A percentile compares a stretch with the other conserved stretches of the same genome.
phyloP scores from a whole-genome alignment of 371 early-diverging fungal genomes.

The Cokeromyces recurvatus region DNA sequence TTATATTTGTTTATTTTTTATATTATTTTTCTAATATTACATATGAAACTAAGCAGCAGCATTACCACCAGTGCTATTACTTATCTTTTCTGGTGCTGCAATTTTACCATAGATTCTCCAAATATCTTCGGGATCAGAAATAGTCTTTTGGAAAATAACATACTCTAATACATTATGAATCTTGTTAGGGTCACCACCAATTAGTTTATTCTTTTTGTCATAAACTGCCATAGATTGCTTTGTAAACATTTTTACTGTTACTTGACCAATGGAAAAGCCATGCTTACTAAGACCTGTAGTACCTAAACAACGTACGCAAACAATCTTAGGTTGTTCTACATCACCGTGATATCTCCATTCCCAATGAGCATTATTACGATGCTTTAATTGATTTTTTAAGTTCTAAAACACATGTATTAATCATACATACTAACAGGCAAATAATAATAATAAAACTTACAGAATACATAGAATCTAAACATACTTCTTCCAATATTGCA shows the following conservation, averaged over 20 bases:
- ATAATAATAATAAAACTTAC: constrained; percentile 24
- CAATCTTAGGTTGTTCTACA: constrained; percentile 56
- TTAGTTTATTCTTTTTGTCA: constrained; percentile 53
- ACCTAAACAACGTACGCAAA: constrained; percentile 57
- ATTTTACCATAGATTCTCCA: constrained; percentile 75
- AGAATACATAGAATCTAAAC: constrained; percentile 59
- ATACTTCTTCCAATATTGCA: constrained; percentile 52
- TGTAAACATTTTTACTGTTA: constrained; percentile 64
- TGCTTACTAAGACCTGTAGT: constrained; percentile 40
- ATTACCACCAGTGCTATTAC: too few relatives aligned
- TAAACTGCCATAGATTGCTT: constrained; percentile 65
- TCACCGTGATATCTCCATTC: constrained; percentile 64
- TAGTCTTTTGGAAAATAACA: constrained; percentile 67
- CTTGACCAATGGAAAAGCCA: constrained; percentile 61
- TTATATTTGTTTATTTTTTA: too few relatives aligned
- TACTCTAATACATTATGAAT: constrained; percentile 60
- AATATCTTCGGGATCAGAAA: constrained; percentile 58
- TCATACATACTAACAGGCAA: too few relatives aligned
- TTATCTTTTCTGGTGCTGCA: constrained; percentile 42
- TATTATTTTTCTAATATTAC: too few relatives aligned
- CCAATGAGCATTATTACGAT: constrained; percentile 52
- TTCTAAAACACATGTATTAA: constrained; percentile 22
- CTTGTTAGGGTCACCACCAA: constrained; percentile 56
- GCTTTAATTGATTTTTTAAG: constrained; percentile 64
- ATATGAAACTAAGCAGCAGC: too few relatives aligned